Evolutionary conservation across 345 rosid species (phyloP).

Genomic region (Clarkia xantiana): DNA sequence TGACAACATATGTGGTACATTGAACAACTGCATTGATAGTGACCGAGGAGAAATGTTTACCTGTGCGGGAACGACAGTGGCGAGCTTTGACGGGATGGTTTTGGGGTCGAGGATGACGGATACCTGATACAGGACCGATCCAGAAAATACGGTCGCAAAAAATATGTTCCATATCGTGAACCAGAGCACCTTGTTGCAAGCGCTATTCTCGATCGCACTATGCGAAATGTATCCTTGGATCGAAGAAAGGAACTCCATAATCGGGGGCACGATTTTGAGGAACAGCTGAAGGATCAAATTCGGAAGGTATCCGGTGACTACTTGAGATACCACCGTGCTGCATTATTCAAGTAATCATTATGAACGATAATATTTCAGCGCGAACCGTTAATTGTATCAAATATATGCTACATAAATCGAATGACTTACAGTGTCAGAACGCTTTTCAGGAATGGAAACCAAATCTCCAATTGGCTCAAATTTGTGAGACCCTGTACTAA

Average conservation of each 20-base stretch:
- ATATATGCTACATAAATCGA: too few relatives aligned
- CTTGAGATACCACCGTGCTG: slow-evolving; percentile 65
- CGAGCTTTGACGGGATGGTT: slow-evolving; percentile 59
- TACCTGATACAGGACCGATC: slow-evolving; percentile 49
- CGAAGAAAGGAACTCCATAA: slow-evolving; percentile 86
- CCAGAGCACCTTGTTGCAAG: slow-evolving; percentile 92
- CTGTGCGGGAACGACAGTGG: slow-evolving; percentile 88
- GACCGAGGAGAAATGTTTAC: slow-evolving; percentile 22
- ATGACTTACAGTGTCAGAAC: slow-evolving; percentile 54
- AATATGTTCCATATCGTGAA: slow-evolving; percentile 89
- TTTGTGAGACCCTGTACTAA: slow-evolving; percentile 94
- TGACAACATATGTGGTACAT: too few relatives aligned
- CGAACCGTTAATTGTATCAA: too few relatives aligned
- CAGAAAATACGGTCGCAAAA: slow-evolving; percentile 89
- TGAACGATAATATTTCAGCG: too few relatives aligned
- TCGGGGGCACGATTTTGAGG: slow-evolving; percentile 73
- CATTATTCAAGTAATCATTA: slow-evolving; percentile 3
- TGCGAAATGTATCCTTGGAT: slow-evolving; percentile 80
- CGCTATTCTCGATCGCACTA: slow-evolving; percentile 75
- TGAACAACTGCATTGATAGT: too few relatives aligned
- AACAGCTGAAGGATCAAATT: slow-evolving; percentile 73
- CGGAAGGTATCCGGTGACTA: slow-evolving; percentile 88
- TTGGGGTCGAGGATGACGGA: slow-evolving; percentile 61
- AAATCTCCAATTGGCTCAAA: slow-evolving; percentile 53
- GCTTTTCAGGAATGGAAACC: slow-evolving; percentile 74